Conservation (phyloP, 2,329 filamentous ascomycete species). For the Tricladium varicosporioides region DNA sequence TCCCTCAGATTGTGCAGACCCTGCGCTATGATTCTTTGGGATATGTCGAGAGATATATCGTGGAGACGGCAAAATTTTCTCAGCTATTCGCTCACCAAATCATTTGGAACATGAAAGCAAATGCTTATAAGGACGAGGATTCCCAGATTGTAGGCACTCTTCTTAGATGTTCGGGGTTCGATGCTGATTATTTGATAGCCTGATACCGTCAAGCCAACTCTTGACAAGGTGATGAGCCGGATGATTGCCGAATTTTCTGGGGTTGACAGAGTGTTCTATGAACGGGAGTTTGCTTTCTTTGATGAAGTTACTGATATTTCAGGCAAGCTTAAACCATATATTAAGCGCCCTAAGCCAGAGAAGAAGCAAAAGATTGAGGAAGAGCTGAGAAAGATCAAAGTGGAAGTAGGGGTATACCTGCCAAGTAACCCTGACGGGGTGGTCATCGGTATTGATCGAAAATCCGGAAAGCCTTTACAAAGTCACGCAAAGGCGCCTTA, state of each 20-base stretch:
- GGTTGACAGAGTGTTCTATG: conserved; percentile 81
- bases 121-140: conserved; percentile 96
- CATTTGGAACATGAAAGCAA: conserved; percentile 99
- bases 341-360: conserved; percentile 88
- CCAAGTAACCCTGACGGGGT: conserved; percentile 96
- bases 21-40: conserved; percentile 89
- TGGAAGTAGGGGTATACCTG: conserved; percentile 95
- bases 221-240: conserved; percentile 84
- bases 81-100: conserved; percentile 98
- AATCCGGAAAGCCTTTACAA: conserved; percentile 95
- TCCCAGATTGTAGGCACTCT: conserved; percentile 66
- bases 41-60: conserved; percentile 93
- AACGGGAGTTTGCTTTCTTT: conserved; percentile 97
- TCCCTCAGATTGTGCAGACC: conserved; percentile 95
- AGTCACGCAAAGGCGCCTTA: conserved; percentile 98
- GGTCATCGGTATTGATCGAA: conserved; percentile 96
- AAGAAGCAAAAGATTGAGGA: conserved; percentile 99
- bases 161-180: neutral
- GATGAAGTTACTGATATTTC: conserved; percentile 94
- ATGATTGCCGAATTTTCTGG: conserved; percentile 79
- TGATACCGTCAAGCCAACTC: conserved; percentile 86
- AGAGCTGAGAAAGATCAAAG: conserved; percentile 93
- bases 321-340: conserved; percentile 89
- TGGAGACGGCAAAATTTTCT: conserved; percentile 97
- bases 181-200: conserved; percentile 49